A percentile compares a stretch with the other conserved stretches of the same genome.
These are phyloP conservation scores for Solanum hybrid DNA, from an alignment of 305 asterid genomes.

Conservation along the genomic window DNA sequence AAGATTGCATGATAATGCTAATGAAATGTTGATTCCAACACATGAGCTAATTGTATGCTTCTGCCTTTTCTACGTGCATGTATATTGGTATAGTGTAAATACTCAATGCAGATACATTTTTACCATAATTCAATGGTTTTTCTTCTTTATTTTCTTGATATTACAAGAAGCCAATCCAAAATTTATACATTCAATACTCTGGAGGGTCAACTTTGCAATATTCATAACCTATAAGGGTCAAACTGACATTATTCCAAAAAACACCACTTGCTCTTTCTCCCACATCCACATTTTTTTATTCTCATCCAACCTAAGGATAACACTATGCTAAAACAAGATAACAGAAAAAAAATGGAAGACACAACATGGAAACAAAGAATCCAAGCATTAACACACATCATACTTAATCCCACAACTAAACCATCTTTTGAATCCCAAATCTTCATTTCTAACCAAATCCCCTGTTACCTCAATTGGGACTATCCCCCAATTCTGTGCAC, in stretches of 20 bases:
- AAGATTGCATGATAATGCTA: background rate
- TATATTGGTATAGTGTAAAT: background rate
- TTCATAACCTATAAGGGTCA: background rate
- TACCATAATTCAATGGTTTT: too few relatives aligned
- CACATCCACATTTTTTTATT: background rate
- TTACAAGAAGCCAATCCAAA: background rate
- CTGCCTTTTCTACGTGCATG: background rate
- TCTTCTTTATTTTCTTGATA: background rate
- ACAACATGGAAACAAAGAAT: slow-evolving; percentile 63
- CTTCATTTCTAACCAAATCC: slow-evolving; percentile 64
- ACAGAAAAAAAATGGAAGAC: slow-evolving; percentile 34
- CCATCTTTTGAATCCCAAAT: slow-evolving; percentile 64
- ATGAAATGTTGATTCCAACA: background rate
- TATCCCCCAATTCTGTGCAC: slow-evolving; percentile 84
- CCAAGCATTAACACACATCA: slow-evolving; percentile 61
- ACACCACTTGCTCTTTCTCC: background rate
- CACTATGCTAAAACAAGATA: background rate
- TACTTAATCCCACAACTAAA: slow-evolving; percentile 50
- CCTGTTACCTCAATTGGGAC: slow-evolving; percentile 89
- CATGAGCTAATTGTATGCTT: background rate
- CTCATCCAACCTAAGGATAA: background rate
- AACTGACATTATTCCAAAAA: background rate
- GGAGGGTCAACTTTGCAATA: background rate
- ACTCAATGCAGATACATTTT: background rate
- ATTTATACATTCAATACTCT: background rate